A percentile compares a stretch with the other conserved stretches of the same genome.
These are phyloP conservation scores for Phytophthora uliginosa DNA, from an alignment of 352 stramenopile species.

Conservation along the genomic window DNA sequence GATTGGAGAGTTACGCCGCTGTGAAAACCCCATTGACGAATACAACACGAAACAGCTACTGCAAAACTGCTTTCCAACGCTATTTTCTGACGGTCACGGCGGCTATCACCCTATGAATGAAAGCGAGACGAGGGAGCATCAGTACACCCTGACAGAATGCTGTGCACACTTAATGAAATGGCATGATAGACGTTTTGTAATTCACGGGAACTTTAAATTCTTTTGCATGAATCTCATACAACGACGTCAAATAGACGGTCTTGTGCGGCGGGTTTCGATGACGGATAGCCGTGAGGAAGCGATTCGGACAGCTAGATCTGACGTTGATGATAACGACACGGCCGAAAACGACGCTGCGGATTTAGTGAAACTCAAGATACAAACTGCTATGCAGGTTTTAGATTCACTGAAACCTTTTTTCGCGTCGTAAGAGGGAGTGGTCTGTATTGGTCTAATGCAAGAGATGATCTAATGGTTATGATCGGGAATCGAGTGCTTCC, in stretches of 20 bases:
- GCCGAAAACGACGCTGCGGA: not conserved
- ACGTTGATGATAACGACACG: not conserved
- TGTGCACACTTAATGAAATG: constrained; percentile 10
- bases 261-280: not conserved
- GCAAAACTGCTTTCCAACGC: constrained; percentile 31
- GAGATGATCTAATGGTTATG: constrained; percentile 1
- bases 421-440: not conserved
- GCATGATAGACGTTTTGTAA: too few species aligned
- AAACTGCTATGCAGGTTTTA: not conserved
- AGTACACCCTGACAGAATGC: constrained; percentile 23
- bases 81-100: constrained; percentile 26
- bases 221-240: too few species aligned
- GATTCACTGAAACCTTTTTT: constrained; percentile 1
- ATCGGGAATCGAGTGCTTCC: not conserved
- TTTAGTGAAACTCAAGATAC: too few species aligned
- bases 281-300: not conserved
- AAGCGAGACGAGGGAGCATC: constrained; percentile 7
- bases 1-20: not conserved
- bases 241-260: constrained; percentile 20
- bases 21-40: constrained; percentile 16
- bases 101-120: constrained; percentile 9
- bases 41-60: constrained; percentile 25
- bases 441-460: not conserved
- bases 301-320: not conserved
- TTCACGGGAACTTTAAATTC: too few species aligned